A percentile compares a stretch with the other conserved stretches of the same genome.
These are phyloP conservation scores for Russula compacta DNA, from an alignment of 768 basidiomycete genomes.

Conservation along the genomic window DNA sequence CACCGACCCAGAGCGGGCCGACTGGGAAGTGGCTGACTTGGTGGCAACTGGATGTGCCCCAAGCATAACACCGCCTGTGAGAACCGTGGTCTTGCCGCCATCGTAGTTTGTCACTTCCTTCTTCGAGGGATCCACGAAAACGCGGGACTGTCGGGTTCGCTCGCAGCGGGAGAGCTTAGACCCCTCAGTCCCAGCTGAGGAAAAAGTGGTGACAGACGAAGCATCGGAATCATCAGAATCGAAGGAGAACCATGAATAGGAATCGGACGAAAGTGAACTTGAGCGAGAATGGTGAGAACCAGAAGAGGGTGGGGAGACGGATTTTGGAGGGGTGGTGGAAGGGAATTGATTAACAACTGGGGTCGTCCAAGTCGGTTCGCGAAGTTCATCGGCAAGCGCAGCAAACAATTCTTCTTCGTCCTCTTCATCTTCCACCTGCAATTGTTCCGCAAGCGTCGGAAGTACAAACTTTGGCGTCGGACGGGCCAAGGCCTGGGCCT, in stretches of 20 bases:
- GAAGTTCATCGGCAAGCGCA: conserved; percentile 64
- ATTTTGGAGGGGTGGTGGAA: conserved; percentile 33
- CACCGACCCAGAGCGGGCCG: conserved; percentile 25
- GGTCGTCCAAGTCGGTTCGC: conserved; percentile 59
- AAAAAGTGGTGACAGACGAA: conserved; percentile 34
- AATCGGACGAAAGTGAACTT: conserved; percentile 58
- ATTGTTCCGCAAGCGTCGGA: conserved; percentile 56
- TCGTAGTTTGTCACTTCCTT: conserved; percentile 79
- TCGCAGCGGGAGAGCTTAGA: conserved; percentile 58
- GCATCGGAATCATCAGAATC: conserved; percentile 38
- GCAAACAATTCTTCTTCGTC: conserved; percentile 68
- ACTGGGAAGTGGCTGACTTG: conserved; percentile 20
- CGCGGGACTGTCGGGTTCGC: conserved; percentile 55
- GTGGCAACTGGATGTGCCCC: conserved; percentile 30
- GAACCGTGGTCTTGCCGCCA: conserved; percentile 80
- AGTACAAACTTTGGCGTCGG: conserved; percentile 20
- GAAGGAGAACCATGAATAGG: conserved; percentile 65
- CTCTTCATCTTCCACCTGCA: conserved; percentile 60
- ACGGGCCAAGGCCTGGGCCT: conserved; percentile 17
- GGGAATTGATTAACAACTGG: conserved; percentile 57
- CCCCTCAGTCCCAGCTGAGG: conserved; percentile 30
- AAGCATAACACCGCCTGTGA: conserved; percentile 85
- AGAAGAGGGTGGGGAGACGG: conserved; percentile 50
- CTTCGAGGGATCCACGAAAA: conserved; percentile 67
- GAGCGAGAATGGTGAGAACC: conserved; percentile 44